phyloP scores from a whole-genome alignment of 108 stramenopile species.

The Schizochytrium sp. region DNA sequence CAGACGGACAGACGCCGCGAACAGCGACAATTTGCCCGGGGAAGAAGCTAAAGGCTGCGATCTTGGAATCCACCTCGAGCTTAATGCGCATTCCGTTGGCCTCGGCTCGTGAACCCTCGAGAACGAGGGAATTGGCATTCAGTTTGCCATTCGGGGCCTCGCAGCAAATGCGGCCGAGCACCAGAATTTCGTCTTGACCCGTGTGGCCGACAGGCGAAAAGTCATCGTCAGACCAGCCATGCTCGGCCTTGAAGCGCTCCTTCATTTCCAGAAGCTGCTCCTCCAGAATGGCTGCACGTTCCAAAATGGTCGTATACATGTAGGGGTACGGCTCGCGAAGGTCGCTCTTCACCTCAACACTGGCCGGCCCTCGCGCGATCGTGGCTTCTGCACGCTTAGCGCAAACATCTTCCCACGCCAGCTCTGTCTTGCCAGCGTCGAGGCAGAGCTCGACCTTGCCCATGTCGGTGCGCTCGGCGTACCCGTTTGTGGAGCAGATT shows the following conservation, averaged over 20 bases:
- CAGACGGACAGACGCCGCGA: slow-evolving; percentile 75
- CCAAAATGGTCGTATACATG: slow-evolving; percentile 82
- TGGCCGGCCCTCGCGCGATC: not conserved
- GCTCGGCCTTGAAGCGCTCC: slow-evolving; percentile 38
- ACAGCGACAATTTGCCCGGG: slow-evolving; percentile 92
- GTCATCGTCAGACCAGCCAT: slow-evolving; percentile 40
- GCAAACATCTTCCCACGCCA: not conserved
- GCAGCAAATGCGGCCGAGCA: slow-evolving; percentile 72
- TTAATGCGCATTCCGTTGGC: slow-evolving; percentile 70
- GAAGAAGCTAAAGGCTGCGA: slow-evolving; percentile 70
- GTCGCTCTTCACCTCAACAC: slow-evolving; percentile 20
- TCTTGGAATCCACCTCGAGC: slow-evolving; percentile 52
- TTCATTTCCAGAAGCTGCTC: slow-evolving; percentile 51
- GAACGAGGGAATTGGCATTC: slow-evolving; percentile 68
- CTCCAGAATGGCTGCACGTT: slow-evolving; percentile 68
- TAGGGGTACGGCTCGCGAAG: slow-evolving; percentile 58
- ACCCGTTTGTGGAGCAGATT: not conserved
- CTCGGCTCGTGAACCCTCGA: slow-evolving; percentile 76
- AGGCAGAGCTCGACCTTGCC: not conserved
- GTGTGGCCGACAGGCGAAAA: slow-evolving; percentile 77
- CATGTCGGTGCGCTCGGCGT: not conserved
- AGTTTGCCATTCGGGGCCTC: slow-evolving; percentile 82
- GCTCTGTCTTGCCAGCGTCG: not conserved
- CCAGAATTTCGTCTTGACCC: slow-evolving; percentile 64
- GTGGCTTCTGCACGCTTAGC: not conserved